Conservation (phyloP, 306 rosid species). For the Ochetophila trinervis region DNA sequence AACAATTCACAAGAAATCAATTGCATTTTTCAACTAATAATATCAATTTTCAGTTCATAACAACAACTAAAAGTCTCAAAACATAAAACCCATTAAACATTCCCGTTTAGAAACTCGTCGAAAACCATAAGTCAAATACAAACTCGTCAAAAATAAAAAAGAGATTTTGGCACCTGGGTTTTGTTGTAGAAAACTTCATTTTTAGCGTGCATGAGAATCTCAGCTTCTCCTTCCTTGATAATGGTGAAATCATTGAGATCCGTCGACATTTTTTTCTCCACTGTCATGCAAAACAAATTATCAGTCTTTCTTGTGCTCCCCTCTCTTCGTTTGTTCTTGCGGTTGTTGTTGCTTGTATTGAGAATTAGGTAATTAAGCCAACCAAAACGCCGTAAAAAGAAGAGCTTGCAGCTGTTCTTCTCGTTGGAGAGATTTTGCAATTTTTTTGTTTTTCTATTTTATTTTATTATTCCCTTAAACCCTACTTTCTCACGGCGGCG, state of each 20-base stretch:
- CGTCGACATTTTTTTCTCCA: constrained; percentile 45
- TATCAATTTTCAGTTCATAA: constrained; percentile 4
- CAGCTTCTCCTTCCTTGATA: constrained; percentile 97
- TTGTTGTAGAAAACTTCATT: constrained; percentile 88
- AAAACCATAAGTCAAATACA: constrained; percentile 16
- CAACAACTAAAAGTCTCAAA: not conserved
- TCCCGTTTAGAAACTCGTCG: constrained; percentile 5
- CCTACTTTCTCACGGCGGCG: constrained; percentile 18
- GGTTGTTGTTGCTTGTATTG: not conserved
- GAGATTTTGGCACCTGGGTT: constrained; percentile 64
- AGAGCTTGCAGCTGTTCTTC: constrained; percentile 12
- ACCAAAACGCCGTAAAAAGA: constrained; percentile 2
- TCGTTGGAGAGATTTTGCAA: constrained; percentile 20
- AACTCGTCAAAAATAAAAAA: constrained; percentile 10
- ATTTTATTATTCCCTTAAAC: constrained; percentile 12
- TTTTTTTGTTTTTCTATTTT: not conserved
- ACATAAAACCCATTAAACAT: not conserved
- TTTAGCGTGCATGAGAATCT: constrained; percentile 90
- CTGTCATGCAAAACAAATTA: constrained; percentile 35
- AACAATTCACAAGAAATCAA: not conserved
- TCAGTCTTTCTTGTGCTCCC: constrained; percentile 16
- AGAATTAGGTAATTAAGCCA: not conserved
- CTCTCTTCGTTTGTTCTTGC: not conserved
- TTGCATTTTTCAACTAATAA: not conserved
- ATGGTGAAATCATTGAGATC: constrained; percentile 66